Conservation (phyloP, 2,329 filamentous ascomycete genomes). For the Cercospora sp. region DNA sequence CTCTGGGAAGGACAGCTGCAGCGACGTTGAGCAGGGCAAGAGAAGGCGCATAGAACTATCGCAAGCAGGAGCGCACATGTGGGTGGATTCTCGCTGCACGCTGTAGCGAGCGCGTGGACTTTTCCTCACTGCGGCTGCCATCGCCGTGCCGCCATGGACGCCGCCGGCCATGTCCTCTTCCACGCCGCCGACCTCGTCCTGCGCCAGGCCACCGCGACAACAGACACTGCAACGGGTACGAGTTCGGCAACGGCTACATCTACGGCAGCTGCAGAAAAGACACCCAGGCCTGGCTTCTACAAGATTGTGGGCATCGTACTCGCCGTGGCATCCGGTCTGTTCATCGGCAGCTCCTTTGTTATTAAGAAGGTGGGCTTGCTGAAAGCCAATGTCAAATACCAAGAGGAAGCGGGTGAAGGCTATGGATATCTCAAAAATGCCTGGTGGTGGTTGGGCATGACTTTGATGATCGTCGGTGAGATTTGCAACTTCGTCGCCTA, state of each 20-base stretch:
- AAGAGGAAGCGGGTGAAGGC: slow-evolving; percentile 91
- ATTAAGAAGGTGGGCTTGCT: slow-evolving; percentile 91
- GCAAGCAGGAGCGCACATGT: neutral
- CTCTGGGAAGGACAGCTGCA: neutral
- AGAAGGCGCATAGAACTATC: neutral
- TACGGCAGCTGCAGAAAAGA: slow-evolving; percentile 24
- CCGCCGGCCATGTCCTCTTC: slow-evolving; percentile 41
- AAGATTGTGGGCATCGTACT: slow-evolving; percentile 85
- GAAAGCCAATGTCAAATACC: slow-evolving; percentile 92
- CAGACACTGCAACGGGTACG: slow-evolving; percentile 25
- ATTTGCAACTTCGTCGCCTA: slow-evolving; percentile 97
- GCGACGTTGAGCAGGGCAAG: neutral
- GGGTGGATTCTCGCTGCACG: neutral
- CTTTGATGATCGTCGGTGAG: slow-evolving; percentile 92
- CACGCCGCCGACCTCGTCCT: slow-evolving; percentile 44
- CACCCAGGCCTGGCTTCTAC: slow-evolving; percentile 60
- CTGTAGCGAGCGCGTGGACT: slow-evolving; percentile 5
- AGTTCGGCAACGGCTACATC: slow-evolving; percentile 29
- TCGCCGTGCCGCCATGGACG: slow-evolving; percentile 45
- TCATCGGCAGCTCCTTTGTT: slow-evolving; percentile 94
- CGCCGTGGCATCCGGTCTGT: slow-evolving; percentile 81
- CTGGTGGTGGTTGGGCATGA: slow-evolving; percentile 97
- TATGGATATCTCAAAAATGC: slow-evolving; percentile 95
- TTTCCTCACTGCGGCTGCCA: neutral
- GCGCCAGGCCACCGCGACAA: slow-evolving; percentile 43